These are phyloP conservation scores for Knoxia roxburghii DNA, from an alignment of 257 asterid species.

Conservation along the genomic window DNA sequence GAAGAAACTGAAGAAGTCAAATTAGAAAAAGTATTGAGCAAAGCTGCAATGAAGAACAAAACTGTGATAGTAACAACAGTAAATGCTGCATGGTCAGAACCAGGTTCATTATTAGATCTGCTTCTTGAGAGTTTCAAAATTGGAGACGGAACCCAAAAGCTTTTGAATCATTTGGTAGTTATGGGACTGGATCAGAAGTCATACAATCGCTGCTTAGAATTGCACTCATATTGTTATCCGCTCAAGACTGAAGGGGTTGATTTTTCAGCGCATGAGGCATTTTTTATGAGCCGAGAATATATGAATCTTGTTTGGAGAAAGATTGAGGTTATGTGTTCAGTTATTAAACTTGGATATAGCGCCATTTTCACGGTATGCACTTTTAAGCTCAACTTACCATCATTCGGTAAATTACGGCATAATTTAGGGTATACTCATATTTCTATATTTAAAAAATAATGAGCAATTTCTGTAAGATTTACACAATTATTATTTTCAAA, in stretches of 20 bases:
- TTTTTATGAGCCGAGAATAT: constrained; percentile 41
- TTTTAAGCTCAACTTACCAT: no score
- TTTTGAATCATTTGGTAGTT: constrained; percentile 45
- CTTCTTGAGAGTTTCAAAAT: constrained; percentile 53
- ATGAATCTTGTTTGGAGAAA: constrained; percentile 31
- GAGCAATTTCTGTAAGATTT: no score
- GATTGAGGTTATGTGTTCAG: constrained; percentile 20
- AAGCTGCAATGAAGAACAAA: constrained; percentile 38
- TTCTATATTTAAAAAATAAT: no score
- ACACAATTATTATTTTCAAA: no score
- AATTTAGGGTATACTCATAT: no score
- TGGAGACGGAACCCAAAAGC: constrained; percentile 42
- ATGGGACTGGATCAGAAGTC: constrained; percentile 48
- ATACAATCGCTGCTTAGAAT: constrained; percentile 37
- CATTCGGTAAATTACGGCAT: no score
- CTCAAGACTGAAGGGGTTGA: constrained; percentile 40
- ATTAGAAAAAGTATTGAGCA: constrained; percentile 27
- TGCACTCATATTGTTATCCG: constrained; percentile 36
- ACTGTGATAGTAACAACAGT: constrained; percentile 58
- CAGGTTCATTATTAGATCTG: constrained; percentile 46
- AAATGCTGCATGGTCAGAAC: constrained; percentile 60
- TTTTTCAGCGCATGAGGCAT: constrained; percentile 42
- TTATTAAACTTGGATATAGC: constrained; percentile 44
- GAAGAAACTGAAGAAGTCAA: neutral
- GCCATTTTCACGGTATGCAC: constrained; percentile 47